Evolutionary conservation across 1,139 yeast genomes (phyloP), one percentile per base, ranked within the genome.

Genomic region (Scheffersomyces lignicola): DNA sequence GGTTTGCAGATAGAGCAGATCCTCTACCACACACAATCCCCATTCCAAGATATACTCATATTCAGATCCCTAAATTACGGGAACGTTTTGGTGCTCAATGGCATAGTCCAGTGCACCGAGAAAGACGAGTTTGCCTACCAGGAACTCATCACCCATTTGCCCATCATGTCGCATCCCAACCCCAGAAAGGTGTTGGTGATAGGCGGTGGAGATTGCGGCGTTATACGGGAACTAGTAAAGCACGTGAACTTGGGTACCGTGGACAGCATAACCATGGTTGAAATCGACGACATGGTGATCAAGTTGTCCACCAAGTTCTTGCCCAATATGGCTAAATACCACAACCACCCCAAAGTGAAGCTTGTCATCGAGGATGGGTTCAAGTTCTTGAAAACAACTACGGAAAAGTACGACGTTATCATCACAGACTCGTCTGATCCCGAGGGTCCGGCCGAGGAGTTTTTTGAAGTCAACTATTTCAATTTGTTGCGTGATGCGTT

Each of bases 131-230:
- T 83, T 62, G 86, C 95, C 23, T 84, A 87, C 65, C 96, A 87
- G 60, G 96, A 87, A 61, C 80, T 87, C 77, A 87, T 87, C 52
- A 71, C 94, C 12, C 94, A 87, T 54, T 63, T 85, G 36, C 90
- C 96, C 9, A 54, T 87, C 43, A 78, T 81, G 77, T 67, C 84
- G 14, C 96, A 87, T 58, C 78, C 82, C 24, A 57, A 67, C 37
- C 96, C 96, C 12, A 75, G 76, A 54, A 75, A 73, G 39, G 95
- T 87, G 13, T 73, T 87, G 41, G 95, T 87, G 32, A 86, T 87
- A 49, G 96, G 96, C 23, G 96, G 96, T 20, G 96, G 96, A 27
- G 96, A 87, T 60, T 95, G 96, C 48, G 96, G 96, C 41, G 96
- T 88, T 13, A 69, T 87, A 33, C 75, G 96, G 49, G 96, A 87